Conservation (phyloP, 352 stramenopile species). For the Globisporangium radiosum region DNA sequence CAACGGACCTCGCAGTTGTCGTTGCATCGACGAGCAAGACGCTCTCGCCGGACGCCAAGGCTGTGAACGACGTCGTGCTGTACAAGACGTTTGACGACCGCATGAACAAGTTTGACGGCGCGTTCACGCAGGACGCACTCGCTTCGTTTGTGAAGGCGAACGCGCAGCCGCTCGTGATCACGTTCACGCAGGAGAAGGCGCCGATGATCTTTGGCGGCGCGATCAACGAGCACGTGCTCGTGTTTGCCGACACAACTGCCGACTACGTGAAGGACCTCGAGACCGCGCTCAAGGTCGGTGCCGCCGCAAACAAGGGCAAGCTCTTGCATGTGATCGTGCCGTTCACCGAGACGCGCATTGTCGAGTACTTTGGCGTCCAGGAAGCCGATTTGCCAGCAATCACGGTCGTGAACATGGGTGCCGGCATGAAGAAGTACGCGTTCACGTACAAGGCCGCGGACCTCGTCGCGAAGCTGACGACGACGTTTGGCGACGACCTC, state of each 20-base stretch:
- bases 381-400: constrained; percentile 79
- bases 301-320: constrained; percentile 82
- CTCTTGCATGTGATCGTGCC: constrained; percentile 87
- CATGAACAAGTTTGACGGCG: constrained; percentile 71
- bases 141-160: constrained; percentile 70
- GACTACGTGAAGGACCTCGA: constrained; percentile 60
- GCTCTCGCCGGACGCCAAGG: constrained; percentile 43
- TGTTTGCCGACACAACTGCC: constrained; percentile 74
- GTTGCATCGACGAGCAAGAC: constrained; percentile 67
- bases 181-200: constrained; percentile 87
- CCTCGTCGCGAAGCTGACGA: constrained; percentile 62
- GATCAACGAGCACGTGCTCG: constrained; percentile 83
- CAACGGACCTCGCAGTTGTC: constrained; percentile 72
- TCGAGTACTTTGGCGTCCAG: constrained; percentile 92
- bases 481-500: constrained; percentile 42
- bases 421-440: constrained; percentile 91
- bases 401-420: constrained; percentile 88
- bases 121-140: constrained; percentile 60
- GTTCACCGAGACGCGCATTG: constrained; percentile 82
- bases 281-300: constrained; percentile 48
- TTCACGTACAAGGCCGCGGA: constrained; percentile 73
- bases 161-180: constrained; percentile 86
- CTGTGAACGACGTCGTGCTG: constrained; percentile 64
- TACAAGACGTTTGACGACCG: constrained; percentile 88
- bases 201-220: constrained; percentile 88